These are phyloP conservation scores for Microsporum canis DNA, from an alignment of 2,329 filamentous ascomycete species.

Conservation along the genomic window DNA sequence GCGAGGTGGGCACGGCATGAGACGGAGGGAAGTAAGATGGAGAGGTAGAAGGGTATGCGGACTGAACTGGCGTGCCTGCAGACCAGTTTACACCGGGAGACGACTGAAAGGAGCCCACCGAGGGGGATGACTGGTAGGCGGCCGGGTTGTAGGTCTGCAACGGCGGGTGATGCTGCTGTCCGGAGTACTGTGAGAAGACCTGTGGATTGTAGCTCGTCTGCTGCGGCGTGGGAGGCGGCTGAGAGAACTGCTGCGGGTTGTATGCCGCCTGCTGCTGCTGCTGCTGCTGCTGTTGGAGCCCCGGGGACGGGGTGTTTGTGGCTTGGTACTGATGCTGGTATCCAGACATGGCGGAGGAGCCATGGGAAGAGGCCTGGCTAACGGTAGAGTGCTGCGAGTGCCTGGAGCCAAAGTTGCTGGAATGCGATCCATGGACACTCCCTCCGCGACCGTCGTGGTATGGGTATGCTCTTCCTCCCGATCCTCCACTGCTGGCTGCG, in stretches of 20 bases:
- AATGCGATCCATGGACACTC: constrained; percentile 24
- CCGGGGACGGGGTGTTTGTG: constrained; percentile 27
- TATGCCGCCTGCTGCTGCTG: constrained; percentile 37
- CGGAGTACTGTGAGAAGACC: constrained; percentile 37
- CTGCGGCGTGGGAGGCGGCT: constrained; percentile 36
- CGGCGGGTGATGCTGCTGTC: constrained; percentile 15
- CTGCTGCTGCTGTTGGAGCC: constrained; percentile 9
- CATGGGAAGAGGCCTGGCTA: constrained; percentile 34
- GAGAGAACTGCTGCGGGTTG: constrained; percentile 52
- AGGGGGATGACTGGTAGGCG: constrained; percentile 32
- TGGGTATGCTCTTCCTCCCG: constrained; percentile 23
- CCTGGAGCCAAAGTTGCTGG: constrained; percentile 23
- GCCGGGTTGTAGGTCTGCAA: constrained; percentile 41
- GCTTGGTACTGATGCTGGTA: constrained; percentile 45
- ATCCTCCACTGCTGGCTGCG: constrained; percentile 17
- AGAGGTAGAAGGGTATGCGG: constrained; percentile 22
- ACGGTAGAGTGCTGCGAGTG: constrained; percentile 29
- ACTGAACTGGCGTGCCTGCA: constrained; percentile 23
- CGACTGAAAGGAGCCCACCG: constrained; percentile 21
- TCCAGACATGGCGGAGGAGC: constrained; percentile 30
- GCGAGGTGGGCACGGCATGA: constrained; percentile 17
- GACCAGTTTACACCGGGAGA: constrained; percentile 27
- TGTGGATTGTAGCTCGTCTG: constrained; percentile 59
- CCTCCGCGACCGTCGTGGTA: constrained; percentile 27
- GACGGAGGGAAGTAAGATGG: constrained; percentile 8